These are phyloP conservation scores for Neurospora sp. DNA, from an alignment of 495 filamentous ascomycete genomes.

Conservation along the genomic window DNA sequence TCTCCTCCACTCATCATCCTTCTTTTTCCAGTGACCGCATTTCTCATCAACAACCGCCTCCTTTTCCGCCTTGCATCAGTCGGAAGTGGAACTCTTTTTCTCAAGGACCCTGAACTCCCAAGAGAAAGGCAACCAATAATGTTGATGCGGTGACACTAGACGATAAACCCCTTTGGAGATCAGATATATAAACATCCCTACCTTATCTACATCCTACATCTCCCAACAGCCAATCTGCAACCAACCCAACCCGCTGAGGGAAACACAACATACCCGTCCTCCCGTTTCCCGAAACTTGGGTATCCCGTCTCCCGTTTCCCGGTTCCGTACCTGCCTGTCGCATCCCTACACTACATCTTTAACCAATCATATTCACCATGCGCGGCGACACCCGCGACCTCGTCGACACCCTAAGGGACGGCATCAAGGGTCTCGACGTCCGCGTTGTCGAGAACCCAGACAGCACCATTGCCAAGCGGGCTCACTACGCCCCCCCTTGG, in stretches of 20 bases:
- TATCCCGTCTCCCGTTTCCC: not conserved
- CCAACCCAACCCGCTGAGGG: not conserved
- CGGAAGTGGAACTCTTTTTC: not conserved
- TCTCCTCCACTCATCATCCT: not conserved
- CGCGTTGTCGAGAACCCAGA: conserved; percentile 12
- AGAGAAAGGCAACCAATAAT: not conserved
- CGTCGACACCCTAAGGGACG: not conserved
- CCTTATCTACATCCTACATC: not conserved
- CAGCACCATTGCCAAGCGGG: conserved; percentile 33
- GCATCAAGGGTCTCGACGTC: conserved; percentile 1
- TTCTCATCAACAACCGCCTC: not conserved
- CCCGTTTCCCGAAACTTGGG: not conserved
- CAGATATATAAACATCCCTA: not conserved
- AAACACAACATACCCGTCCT: not conserved
- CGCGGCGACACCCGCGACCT: not conserved
- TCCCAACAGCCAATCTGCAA: not conserved
- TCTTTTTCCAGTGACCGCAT: not conserved
- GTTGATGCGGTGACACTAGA: not conserved
- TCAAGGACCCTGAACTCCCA: not conserved
- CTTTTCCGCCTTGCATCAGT: not conserved
- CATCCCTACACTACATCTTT: not conserved
- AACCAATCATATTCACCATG: not conserved
- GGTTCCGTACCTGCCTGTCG: not conserved
- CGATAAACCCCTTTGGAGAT: not conserved
- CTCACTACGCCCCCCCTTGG: conserved; percentile 89